Evolutionary conservation across 441 rosid species (phyloP), one percentile per base, ranked within the genome.

Genomic region (Eruca vesicaria): DNA sequence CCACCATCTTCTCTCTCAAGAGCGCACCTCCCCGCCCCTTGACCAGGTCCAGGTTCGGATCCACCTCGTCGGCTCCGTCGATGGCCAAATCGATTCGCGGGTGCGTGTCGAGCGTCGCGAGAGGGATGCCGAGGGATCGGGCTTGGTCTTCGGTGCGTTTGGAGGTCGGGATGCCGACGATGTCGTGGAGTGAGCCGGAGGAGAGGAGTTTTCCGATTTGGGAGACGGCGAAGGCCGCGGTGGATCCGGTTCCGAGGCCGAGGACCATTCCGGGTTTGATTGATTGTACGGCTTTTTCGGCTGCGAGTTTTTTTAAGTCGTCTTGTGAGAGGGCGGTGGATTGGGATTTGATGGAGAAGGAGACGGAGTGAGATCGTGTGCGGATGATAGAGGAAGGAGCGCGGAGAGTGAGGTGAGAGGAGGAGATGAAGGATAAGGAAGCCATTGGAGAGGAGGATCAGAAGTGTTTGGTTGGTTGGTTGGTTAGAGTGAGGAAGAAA

Each of bases 41-140:
- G 15, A 90, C 99, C 7, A 95, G 75, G 74, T 95, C 93, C 31
- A 95, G 87, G 23, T 79, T 79, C 1, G 98, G 92, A 79, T 95
- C 99, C 14, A 94, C 97, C 81, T 94, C 98, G 71, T 94, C 99
- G 2, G 97, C 99, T 8, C 99, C 99, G 65, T 94, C 99, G 16
- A 95, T 92, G 9, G 99, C 98, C 14, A 95, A 84, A 74, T 95
- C 97, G 15, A 95, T 80, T 12, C 76, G 52, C 1, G 96, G 96
- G 59, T 91, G 95, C 7, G 83, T 81, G 12, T 95, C 92, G 11
- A 95, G 86, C 16, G 82, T 78, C 5, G 96, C 84, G 12, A 95
- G 86, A 0, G 97, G 97, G 31, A 95, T 95, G n/a, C 88, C 88
- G 2, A 92, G 78, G 2, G 98, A 85, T 2, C 75, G 77, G 2